phyloP scores from a whole-genome alignment of 805 yeast genomes.

The Nakazawaea ernobii region DNA sequence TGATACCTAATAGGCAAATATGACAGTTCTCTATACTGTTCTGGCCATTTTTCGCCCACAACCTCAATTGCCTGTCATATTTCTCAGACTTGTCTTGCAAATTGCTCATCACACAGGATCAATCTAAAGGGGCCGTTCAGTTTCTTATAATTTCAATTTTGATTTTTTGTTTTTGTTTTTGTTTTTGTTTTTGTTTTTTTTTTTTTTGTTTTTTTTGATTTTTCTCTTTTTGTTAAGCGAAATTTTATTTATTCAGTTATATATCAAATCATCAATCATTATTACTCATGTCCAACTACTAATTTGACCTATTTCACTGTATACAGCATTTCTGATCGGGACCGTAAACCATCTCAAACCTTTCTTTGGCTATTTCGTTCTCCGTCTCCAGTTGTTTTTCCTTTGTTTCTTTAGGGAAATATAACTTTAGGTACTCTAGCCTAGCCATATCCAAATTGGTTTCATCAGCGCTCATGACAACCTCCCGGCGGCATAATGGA shows the following conservation, averaged over 20 bases:
- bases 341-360: slow-evolving; percentile 25
- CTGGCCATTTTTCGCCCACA: slow-evolving; percentile 86
- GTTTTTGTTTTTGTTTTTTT: background rate
- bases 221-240: background rate
- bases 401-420: slow-evolving; percentile 66
- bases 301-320: slow-evolving; percentile 11
- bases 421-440: slow-evolving; percentile 46
- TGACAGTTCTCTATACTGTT: slow-evolving; percentile 46
- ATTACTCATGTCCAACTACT: background rate
- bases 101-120: background rate
- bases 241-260: background rate
- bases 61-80: slow-evolving; percentile 82
- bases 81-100: slow-evolving; percentile 35
- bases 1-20: slow-evolving; percentile 56
- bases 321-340: slow-evolving; percentile 24
- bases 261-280: background rate
- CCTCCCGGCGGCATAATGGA: slow-evolving; percentile 58
- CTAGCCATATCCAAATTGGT: slow-evolving; percentile 50
- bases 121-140: no score
- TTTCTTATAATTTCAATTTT: no score
- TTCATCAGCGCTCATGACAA: slow-evolving; percentile 53
- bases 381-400: slow-evolving; percentile 52
- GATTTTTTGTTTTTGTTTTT: background rate
- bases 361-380: slow-evolving; percentile 39
- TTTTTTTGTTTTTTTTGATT: background rate